Evolutionary conservation across 352 stramenopile genomes (phyloP).

Genomic region (Globisporangium heterothallicum): DNA sequence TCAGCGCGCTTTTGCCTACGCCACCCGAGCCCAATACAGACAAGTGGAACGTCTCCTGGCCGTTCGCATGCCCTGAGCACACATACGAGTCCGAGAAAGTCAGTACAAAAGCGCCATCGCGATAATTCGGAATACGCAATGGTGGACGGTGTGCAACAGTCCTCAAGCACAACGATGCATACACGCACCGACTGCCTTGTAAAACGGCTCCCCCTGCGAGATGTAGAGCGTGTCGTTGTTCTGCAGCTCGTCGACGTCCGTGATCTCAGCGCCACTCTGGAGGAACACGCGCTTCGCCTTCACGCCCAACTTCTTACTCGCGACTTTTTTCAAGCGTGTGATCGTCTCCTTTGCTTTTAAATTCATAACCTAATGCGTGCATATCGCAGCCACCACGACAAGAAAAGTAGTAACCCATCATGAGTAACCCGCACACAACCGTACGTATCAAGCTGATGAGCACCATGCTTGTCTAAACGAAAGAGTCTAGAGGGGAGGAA

Average conservation of each 20-base stretch:
- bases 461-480: neutral
- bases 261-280: slow-evolving; percentile 76
- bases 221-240: slow-evolving; percentile 89
- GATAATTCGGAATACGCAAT: neutral
- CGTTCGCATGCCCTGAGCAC: slow-evolving; percentile 44
- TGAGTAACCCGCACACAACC: slow-evolving; percentile 1
- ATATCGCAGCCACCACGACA: neutral
- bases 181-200: slow-evolving; percentile 53
- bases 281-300: slow-evolving; percentile 77
- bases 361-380: slow-evolving; percentile 61
- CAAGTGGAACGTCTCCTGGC: slow-evolving; percentile 82
- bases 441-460: no score
- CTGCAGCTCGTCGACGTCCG: slow-evolving; percentile 82
- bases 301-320: slow-evolving; percentile 81
- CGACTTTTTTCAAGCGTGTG: slow-evolving; percentile 70
- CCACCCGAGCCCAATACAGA: slow-evolving; percentile 85
- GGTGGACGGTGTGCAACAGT: neutral
- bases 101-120: no score
- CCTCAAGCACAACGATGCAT: neutral
- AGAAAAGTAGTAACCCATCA: neutral
- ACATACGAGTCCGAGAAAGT: no score
- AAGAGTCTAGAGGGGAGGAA: neutral
- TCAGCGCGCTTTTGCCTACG: slow-evolving; percentile 89
- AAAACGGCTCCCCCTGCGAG: slow-evolving; percentile 80
- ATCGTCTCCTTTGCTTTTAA: slow-evolving; percentile 68